Evolutionary conservation across 1,139 yeast species (phyloP).

Genomic region (Suhomyces bribrorum): DNA sequence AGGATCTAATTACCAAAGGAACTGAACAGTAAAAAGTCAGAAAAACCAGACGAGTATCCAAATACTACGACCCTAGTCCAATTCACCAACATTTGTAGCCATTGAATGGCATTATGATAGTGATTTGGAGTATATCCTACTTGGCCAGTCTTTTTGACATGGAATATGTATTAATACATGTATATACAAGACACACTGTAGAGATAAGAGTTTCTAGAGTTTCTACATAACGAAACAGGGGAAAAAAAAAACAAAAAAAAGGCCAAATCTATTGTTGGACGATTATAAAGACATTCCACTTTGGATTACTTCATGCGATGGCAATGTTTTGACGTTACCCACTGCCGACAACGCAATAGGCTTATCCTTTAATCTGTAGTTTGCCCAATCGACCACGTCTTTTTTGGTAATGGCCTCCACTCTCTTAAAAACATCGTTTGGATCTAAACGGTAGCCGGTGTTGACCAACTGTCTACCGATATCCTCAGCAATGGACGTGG

Average conservation of each 20-base stretch:
- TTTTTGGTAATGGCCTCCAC: constrained; percentile 77
- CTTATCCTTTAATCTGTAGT: constrained; percentile 71
- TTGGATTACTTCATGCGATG: constrained; percentile 56
- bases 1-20: constrained; percentile 4
- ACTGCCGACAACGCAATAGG: constrained; percentile 89
- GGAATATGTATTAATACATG: background rate
- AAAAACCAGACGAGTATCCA: too few species aligned
- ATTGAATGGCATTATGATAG: too few species aligned
- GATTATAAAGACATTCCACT: constrained; percentile 37
- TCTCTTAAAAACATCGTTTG: constrained; percentile 86
- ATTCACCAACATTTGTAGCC: too few species aligned
- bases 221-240: too few species aligned
- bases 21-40: too few species aligned
- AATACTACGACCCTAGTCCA: too few species aligned
- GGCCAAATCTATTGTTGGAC: too few species aligned
- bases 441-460: constrained; percentile 86
- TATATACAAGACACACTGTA: constrained; percentile 3
- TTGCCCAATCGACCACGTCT: constrained; percentile 89
- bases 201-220: too few species aligned
- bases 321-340: constrained; percentile 72
- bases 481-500: constrained; percentile 96
- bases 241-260: too few species aligned
- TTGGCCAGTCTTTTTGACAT: too few species aligned
- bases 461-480: constrained; percentile 96
- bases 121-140: too few species aligned